phyloP scores from a whole-genome alignment of 169 alveolate genomes.

The Theileria orientalis region DNA sequence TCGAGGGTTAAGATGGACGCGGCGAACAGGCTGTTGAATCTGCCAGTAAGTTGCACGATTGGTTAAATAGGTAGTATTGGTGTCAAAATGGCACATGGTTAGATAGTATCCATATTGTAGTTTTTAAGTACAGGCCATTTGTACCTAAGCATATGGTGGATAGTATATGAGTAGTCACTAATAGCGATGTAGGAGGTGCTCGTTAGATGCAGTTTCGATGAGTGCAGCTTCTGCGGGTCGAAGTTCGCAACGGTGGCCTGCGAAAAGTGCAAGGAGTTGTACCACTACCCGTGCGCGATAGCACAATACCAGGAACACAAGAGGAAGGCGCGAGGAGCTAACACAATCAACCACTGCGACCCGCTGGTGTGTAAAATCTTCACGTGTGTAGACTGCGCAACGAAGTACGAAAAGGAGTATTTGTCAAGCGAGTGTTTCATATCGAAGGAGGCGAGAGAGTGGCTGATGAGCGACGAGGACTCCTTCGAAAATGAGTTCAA shows the following conservation, averaged over 20 bases:
- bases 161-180: no score
- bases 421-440: conserved; percentile 28
- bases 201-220: conserved; percentile 10
- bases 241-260: conserved; percentile 47
- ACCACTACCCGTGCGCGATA: conserved; percentile 50
- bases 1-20: conserved; percentile 15
- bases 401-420: neutral
- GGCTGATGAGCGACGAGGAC: conserved; percentile 17
- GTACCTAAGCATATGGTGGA: no score
- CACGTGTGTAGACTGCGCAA: conserved; percentile 42
- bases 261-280: conserved; percentile 11
- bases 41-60: conserved; percentile 14
- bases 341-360: conserved; percentile 16
- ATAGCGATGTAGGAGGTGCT: conserved; percentile 13
- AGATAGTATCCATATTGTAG: no score
- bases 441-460: conserved; percentile 10
- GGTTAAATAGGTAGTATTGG: neutral
- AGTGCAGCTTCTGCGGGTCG: conserved; percentile 40
- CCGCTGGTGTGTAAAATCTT: conserved; percentile 31
- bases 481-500: neutral
- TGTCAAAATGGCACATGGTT: neutral
- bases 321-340: neutral
- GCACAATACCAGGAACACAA: conserved; percentile 33
- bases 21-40: conserved; percentile 2
- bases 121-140: no score